phyloP scores from a whole-genome alignment of 352 stramenopile genomes.

The Globisporangium spiculum region DNA sequence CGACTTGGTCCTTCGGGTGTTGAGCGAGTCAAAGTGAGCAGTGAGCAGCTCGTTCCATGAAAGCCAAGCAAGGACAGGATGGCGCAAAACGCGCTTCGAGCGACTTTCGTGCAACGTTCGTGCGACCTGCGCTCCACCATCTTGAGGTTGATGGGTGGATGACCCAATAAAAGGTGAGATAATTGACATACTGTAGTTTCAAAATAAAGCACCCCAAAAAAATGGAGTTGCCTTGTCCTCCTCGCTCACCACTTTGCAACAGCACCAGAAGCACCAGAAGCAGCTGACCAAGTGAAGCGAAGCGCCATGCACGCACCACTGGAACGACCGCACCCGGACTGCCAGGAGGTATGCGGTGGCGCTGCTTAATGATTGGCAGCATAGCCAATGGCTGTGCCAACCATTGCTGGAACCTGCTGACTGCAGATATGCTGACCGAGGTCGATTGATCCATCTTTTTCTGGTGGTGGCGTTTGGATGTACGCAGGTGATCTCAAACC shows the following conservation, averaged over 20 bases:
- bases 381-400: too few relatives aligned
- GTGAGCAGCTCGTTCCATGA: background rate
- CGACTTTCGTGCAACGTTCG: conserved; percentile 23
- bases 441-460: background rate
- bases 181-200: background rate
- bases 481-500: conserved; percentile 59
- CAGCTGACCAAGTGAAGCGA: background rate
- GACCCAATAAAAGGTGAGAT: background rate
- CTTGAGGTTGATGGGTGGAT: conserved; percentile 5
- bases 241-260: conserved; percentile 12
- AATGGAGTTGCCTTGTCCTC: background rate
- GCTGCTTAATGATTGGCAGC: background rate
- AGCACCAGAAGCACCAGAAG: background rate
- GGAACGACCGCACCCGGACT: conserved; percentile 77
- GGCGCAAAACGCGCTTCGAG: background rate
- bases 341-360: conserved; percentile 55
- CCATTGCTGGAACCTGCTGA: background rate
- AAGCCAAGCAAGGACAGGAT: conserved; percentile 2
- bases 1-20: conserved; percentile 15
- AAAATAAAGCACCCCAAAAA: background rate
- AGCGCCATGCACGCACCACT: conserved; percentile 72
- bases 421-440: background rate
- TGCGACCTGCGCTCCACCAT: conserved; percentile 2
- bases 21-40: conserved; percentile 8
- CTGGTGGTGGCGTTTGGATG: background rate